These are phyloP conservation scores for Leishmania martiniquensis DNA, from an alignment of 208 protist species.

Conservation along the genomic window DNA sequence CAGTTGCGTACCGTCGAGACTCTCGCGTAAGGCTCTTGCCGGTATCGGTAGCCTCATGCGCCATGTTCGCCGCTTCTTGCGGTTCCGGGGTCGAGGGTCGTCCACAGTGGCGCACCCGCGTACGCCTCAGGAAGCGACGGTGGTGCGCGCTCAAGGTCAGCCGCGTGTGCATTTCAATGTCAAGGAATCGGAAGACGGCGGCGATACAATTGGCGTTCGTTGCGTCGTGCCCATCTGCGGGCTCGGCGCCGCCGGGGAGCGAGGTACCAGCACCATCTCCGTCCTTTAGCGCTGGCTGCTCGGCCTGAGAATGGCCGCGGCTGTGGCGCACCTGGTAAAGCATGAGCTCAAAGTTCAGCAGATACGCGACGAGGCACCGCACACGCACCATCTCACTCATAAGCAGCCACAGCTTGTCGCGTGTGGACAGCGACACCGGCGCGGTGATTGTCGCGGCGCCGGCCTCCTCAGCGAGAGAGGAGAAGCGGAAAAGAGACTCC, in stretches of 20 bases:
- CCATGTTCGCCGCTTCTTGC: neutral
- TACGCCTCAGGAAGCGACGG: constrained; percentile 11
- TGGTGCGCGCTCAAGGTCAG: neutral
- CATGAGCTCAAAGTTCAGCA: constrained; percentile 28
- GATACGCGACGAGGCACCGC: constrained; percentile 27
- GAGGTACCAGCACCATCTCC: neutral
- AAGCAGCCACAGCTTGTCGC: constrained; percentile 26
- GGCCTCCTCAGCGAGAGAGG: neutral
- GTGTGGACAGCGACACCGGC: neutral
- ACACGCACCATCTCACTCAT: constrained; percentile 37
- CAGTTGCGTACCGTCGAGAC: neutral
- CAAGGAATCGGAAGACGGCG: constrained; percentile 12
- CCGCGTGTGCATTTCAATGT: neutral
- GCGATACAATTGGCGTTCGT: constrained; percentile 5
- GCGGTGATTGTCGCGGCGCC: neutral
- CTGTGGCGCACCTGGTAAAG: constrained; percentile 9
- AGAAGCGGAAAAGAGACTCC: neutral
- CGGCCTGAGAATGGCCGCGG: neutral
- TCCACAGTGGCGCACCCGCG: neutral
- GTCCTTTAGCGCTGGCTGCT: neutral
- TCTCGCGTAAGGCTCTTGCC: neutral
- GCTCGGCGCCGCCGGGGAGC: neutral
- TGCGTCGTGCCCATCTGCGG: neutral
- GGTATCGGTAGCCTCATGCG: neutral
- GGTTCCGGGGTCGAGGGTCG: neutral